phyloP scores from a whole-genome alignment of 306 rosid species.

The Quercus wislizeni region DNA sequence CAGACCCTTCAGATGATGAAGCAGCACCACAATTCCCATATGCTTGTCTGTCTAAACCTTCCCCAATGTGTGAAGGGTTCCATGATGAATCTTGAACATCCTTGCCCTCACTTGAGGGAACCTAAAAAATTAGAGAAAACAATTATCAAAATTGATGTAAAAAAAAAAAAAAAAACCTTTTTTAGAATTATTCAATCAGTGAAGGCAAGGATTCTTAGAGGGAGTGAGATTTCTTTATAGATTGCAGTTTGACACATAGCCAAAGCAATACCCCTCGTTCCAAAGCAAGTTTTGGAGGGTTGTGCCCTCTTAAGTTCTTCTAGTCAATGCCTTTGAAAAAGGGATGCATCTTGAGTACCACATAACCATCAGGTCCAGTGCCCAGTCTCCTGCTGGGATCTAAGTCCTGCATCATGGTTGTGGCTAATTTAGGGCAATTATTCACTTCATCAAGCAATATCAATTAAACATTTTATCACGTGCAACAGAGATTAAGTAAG shows the following conservation, averaged over 20 bases:
- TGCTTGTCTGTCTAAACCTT: conserved; percentile 44
- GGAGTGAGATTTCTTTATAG: conserved; percentile 6
- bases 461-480: too few relatives aligned
- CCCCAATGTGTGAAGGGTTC: conserved; percentile 88
- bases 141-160: not conserved
- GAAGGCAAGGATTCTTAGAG: conserved; percentile 7
- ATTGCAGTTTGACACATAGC: conserved; percentile 15
- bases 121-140: conserved; percentile 28
- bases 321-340: conserved; percentile 80
- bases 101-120: conserved; percentile 48
- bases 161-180: not conserved
- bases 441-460: too few relatives aligned
- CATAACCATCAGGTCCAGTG: too few relatives aligned
- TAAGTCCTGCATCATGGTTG: too few relatives aligned
- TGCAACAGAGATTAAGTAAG: too few relatives aligned
- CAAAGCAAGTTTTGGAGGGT: conserved; percentile 76
- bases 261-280: conserved; percentile 59
- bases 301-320: conserved; percentile 55
- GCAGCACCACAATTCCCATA: conserved; percentile 54
- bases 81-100: conserved; percentile 61
- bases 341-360: too few relatives aligned
- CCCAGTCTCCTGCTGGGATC: too few relatives aligned
- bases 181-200: not conserved
- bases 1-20: conserved; percentile 62
- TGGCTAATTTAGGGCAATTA: too few relatives aligned